Percentiles rank a stretch among this genome's conserved stretches.
Conservation (phyloP, 129 eudicot species). For the Glebionis coronaria region DNA sequence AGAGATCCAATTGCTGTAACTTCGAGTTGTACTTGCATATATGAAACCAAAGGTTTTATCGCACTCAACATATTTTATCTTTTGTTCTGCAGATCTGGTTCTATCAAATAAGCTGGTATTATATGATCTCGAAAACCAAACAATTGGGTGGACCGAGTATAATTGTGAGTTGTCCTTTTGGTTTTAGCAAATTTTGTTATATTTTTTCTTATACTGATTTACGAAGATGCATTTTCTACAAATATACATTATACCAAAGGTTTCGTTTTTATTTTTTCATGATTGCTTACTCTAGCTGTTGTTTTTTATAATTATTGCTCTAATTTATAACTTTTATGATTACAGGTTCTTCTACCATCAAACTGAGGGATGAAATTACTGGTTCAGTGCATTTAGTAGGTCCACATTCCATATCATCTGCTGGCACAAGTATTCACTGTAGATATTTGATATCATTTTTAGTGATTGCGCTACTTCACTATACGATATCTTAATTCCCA, state of each 20-base stretch:
- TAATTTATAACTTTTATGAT: background rate
- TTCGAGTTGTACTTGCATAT: background rate
- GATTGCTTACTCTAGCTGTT: too few relatives aligned
- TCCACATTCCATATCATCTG: conserved; percentile 51
- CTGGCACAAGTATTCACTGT: conserved; percentile 20
- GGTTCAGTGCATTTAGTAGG: conserved; percentile 86
- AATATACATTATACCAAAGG: background rate
- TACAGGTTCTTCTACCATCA: conserved; percentile 76
- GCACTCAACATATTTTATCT: background rate
- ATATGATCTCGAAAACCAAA: conserved; percentile 78
- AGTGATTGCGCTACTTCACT: conserved; percentile 36
- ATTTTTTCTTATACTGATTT: background rate
- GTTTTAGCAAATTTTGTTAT: background rate
- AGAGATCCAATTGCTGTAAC: conserved; percentile 4
- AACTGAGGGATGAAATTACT: conserved; percentile 64
- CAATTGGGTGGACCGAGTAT: conserved; percentile 82
- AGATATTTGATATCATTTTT: conserved; percentile 27
- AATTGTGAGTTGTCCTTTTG: conserved; percentile 58
- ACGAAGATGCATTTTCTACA: background rate
- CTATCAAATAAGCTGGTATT: conserved; percentile 75
- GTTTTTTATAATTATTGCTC: background rate
- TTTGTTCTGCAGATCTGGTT: conserved; percentile 65
- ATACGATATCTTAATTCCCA: conserved; percentile 23
- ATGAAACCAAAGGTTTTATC: background rate
- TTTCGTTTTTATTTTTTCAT: background rate